Base-by-base conservation (phyloP, 306 rosid species). In the Crotalaria pallida region DNA sequence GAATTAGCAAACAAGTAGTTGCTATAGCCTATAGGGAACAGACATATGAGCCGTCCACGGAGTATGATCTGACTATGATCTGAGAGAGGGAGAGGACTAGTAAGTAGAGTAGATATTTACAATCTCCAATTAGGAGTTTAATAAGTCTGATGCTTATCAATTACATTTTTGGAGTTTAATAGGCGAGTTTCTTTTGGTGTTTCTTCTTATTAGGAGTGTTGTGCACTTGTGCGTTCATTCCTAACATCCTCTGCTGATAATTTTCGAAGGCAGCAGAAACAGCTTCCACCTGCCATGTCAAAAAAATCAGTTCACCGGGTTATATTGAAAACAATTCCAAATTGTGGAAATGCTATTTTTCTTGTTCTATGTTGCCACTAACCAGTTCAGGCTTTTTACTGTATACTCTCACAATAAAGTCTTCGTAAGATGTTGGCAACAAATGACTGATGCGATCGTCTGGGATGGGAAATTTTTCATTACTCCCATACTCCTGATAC, bases 381-480 rank as follows among this genome's bases (percentile, higher is more conserved):
- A 92, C 98, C 98, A 87, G 76, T 60, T 84, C 95, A 27, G 95
- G 92, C 81, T 81, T 87, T 81, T 89, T 92, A 48, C 96, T 74
- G 56, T 89, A 92, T 44, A 89, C 96, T 84, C 98, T 81, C 64
- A 92, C 98, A 76, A 89, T 83, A 72, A 73, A 58, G 53, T 92
- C 96, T 80, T 87, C 83, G 63, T 80, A 79, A 31, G 69, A 92
- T 23, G 88, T 76, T 6, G 98, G 96, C 80, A 92, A 80, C 82
- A 92, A 74, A 79, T 89, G 98, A 76, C 95, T 92, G 43, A 92
- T 75, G 63, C 87, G 80, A 2, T 86, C 82, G 18, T 92, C 87
- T 41, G 77, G 1, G 59, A 84, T 85, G 16, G 73, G 27, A 65
- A 92, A 84, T 60, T 84, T 87, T 52, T 86, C 88, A 0, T 60